A percentile compares a stretch with the other conserved stretches of the same genome.
Conservation (phyloP, 768 basidiomycete species). For the Termitomyces sp. region DNA sequence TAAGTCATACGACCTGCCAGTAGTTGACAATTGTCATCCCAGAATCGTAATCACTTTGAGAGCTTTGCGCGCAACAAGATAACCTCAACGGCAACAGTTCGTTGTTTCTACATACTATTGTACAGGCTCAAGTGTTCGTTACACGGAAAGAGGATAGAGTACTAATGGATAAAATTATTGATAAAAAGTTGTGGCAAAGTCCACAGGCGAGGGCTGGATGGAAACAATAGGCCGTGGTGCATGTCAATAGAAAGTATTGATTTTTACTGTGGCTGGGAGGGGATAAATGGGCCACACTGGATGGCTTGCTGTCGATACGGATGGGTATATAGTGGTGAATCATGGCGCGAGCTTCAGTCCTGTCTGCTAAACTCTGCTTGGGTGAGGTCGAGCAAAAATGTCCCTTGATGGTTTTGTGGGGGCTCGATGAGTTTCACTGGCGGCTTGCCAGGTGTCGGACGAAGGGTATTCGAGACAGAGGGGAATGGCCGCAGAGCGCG, state of each 20-base stretch:
- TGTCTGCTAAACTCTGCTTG: conserved; percentile 79
- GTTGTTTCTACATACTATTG: conserved; percentile 1
- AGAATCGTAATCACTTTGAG: neutral
- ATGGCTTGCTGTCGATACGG: neutral
- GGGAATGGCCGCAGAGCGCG: conserved; percentile 78
- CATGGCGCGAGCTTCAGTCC: conserved; percentile 19
- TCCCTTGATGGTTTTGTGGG: conserved; percentile 62
- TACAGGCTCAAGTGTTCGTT: conserved; percentile 11
- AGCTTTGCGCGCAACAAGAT: too few relatives aligned
- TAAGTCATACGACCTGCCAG: too few relatives aligned
- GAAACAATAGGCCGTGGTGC: neutral
- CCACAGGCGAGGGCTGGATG: conserved; percentile 4
- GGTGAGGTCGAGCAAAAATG: conserved; percentile 75
- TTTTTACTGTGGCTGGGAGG: neutral
- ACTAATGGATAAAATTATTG: conserved; percentile 2
- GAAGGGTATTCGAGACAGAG: conserved; percentile 44
- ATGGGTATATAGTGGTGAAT: conserved; percentile 2
- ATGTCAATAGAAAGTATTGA: conserved; percentile 7
- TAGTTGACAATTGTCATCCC: neutral
- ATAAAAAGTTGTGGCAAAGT: conserved; percentile 1
- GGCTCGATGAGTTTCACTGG: conserved; percentile 76
- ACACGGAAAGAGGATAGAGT: neutral
- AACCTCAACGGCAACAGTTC: neutral
- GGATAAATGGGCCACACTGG: neutral
- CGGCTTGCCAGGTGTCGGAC: conserved; percentile 28